phyloP scores from a whole-genome alignment of 2,329 filamentous ascomycete genomes.

The Calycina herbarum region DNA sequence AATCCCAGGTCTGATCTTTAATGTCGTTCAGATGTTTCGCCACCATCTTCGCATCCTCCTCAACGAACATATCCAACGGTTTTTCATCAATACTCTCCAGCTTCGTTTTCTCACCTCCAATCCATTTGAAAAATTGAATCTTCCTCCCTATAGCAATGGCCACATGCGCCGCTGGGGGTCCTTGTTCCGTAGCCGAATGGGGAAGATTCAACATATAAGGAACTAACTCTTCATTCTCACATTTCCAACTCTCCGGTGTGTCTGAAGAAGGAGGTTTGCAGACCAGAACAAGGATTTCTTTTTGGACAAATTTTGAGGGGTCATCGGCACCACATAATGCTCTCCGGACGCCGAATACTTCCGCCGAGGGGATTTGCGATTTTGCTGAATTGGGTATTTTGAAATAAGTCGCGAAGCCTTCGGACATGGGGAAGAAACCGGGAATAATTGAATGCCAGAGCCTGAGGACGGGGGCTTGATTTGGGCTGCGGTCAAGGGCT shows the following conservation, averaged over 20 bases:
- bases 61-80: not conserved
- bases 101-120: not conserved
- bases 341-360: slow-evolving; percentile 6
- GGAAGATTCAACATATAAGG: slow-evolving; percentile 12
- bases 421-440: slow-evolving; percentile 3
- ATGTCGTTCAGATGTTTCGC: not conserved
- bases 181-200: not conserved
- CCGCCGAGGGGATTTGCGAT: not conserved
- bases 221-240: not conserved
- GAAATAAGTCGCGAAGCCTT: slow-evolving; percentile 1
- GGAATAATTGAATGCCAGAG: slow-evolving; percentile 6
- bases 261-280: slow-evolving; percentile 2
- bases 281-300: slow-evolving; percentile 3
- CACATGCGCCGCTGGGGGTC: slow-evolving; percentile 4
- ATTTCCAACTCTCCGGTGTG: slow-evolving; percentile 6
- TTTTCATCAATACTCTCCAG: slow-evolving; percentile 5
- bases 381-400: not conserved
- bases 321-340: not conserved
- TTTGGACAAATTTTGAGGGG: slow-evolving; percentile 1
- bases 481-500: slow-evolving; percentile 3
- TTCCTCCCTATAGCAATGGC: slow-evolving; percentile 6
- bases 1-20: slow-evolving; percentile 12
- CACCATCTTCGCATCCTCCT: slow-evolving; percentile 2
- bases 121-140: slow-evolving; percentile 10
- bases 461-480: not conserved